These are phyloP conservation scores for Neodidymelliopsis sp. DNA, from an alignment of 2,329 filamentous ascomycete genomes.

Conservation along the genomic window DNA sequence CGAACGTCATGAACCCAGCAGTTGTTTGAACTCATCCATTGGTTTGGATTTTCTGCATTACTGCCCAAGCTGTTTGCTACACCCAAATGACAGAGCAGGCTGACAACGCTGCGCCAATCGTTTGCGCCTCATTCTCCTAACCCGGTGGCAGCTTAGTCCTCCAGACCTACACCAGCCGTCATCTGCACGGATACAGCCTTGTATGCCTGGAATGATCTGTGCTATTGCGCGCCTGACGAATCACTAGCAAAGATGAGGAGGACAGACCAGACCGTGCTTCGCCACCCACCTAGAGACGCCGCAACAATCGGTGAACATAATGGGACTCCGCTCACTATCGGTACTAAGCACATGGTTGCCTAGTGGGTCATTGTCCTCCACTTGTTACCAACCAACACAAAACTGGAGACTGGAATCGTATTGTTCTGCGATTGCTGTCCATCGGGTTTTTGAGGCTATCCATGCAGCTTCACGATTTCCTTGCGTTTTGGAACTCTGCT, in stretches of 20 bases:
- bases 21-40: no score
- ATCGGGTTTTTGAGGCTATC: not conserved
- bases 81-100: constrained; percentile 32
- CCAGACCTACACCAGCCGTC: constrained; percentile 3
- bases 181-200: not conserved
- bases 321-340: not conserved
- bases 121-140: constrained; percentile 24
- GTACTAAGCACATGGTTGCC: not conserved
- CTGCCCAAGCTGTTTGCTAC: constrained; percentile 20
- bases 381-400: not conserved
- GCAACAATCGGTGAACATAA: not conserved
- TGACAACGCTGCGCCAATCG: constrained; percentile 32
- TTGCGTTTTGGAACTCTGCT: not conserved
- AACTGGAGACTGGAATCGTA: not conserved
- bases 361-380: not conserved
- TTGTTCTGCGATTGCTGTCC: not conserved
- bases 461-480: constrained; percentile 1
- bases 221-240: not conserved
- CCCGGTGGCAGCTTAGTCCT: constrained; percentile 21
- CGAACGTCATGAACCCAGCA: no score
- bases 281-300: not conserved
- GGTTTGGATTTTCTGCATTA: constrained; percentile 11
- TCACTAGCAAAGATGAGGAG: not conserved
- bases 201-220: not conserved
- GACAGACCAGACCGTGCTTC: not conserved